phyloP scores from a whole-genome alignment of 345 rosid species.

The Lepidium didymum region DNA sequence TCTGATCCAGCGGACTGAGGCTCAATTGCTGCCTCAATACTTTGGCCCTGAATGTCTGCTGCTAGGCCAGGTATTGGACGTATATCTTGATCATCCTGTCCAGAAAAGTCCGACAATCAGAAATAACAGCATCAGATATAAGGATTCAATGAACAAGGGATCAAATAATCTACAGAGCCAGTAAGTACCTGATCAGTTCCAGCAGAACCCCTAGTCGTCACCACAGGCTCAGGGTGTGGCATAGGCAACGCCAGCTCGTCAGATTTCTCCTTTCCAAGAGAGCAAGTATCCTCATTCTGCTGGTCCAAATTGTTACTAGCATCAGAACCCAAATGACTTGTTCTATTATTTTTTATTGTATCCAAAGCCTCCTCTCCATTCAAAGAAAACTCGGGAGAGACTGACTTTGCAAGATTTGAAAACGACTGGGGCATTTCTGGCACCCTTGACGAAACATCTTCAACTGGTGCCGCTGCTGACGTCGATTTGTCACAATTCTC shows the following conservation, averaged over 20 bases:
- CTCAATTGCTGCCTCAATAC: neutral
- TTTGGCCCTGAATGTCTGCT: conserved; percentile 1
- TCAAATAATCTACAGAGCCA: conserved; percentile 9
- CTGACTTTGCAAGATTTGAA: conserved; percentile 8
- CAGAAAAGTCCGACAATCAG: conserved; percentile 22
- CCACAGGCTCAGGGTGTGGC: conserved; percentile 14
- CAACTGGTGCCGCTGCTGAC: conserved; percentile 4
- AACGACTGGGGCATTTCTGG: conserved; percentile 7
- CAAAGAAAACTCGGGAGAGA: neutral
- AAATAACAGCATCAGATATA: conserved; percentile 12
- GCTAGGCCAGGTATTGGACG: neutral
- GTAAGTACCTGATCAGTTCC: conserved; percentile 11
- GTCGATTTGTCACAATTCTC: conserved; percentile 12
- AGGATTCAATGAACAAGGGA: conserved; percentile 8
- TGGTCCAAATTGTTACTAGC: conserved; percentile 11
- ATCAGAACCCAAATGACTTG: neutral
- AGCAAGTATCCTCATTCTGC: conserved; percentile 18
- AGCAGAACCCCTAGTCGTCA: conserved; percentile 10
- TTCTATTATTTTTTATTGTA: neutral
- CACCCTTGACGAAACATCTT: conserved; percentile 19
- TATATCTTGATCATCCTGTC: conserved; percentile 23
- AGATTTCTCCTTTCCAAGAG: conserved; percentile 16
- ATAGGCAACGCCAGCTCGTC: conserved; percentile 2
- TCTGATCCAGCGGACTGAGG: conserved; percentile 7
- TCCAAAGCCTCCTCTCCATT: conserved; percentile 19